Evolutionary conservation across 1,284 basidiomycete species (phyloP), one percentile per base, ranked within the genome.

Genomic region (Kwoniella shivajii): DNA sequence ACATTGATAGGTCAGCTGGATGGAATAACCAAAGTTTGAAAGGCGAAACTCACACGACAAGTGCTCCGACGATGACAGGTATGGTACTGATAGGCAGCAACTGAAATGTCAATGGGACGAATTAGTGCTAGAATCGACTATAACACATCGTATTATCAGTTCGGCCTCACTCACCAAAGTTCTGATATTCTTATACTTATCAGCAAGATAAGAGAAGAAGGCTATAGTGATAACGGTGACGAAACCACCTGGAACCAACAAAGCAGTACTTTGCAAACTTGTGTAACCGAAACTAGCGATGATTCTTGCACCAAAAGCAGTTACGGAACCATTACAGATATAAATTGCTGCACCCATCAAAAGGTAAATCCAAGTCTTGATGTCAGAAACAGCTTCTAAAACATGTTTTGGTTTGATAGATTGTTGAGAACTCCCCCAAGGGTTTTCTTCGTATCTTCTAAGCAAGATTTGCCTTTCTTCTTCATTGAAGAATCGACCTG

Each of bases 301-400:
- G 60, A 83, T 81, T 42, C 77, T 64, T 0, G 80, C 75, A 5
- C 80, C 80, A 56, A 83, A 83, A 0, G 78, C 80, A 4, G 73
- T 76, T 68, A 81, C 62, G 54, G 79, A 52, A 56, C 72, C 63
- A 71, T 80, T 71, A 59, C 67, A 73, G 45, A 75, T 67, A 56
- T 79, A 77, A 55, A 73, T 70, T 9, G 74, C 63, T 11, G 71
- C 67, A 10, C 69, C 75, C 68, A 80, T 75, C 31, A 80, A 57
- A 51, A 80, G 60, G 65, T 80, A 81, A 42, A 81, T 58, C 65
- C 72, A 82, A 18, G 81, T 72, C 67, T 81, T 81, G 63, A 76
- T 48, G 57, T 83, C 82, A 22, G 54, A 30, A 0, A 78, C 56
- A 0, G 81, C 80, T 59, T 82, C 80, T 11, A 66, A 59, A 10